Conservation (phyloP, 495 filamentous ascomycete genomes). For the Podospora pseudoanserina region DNA sequence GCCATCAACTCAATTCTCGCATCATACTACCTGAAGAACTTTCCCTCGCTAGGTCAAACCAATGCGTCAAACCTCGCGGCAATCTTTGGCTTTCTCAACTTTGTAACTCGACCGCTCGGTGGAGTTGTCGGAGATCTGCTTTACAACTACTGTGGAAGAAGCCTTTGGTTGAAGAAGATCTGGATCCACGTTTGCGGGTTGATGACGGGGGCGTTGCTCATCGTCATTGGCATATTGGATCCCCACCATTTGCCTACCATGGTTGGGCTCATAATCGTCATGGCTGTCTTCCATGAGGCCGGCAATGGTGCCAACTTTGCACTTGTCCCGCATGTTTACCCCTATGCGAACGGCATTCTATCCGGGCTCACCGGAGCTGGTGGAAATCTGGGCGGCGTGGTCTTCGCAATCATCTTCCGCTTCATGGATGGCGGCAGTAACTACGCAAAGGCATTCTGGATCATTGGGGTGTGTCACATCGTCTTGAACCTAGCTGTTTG, state of each 20-base stretch:
- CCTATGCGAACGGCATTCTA: conserved; percentile 63
- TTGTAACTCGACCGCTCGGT: conserved; percentile 69
- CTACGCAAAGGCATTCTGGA: conserved; percentile 71
- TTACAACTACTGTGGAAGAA: conserved; percentile 55
- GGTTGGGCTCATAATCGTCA: conserved; percentile 68
- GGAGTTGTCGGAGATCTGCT: conserved; percentile 71
- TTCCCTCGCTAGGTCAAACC: conserved; percentile 70
- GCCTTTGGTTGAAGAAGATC: conserved; percentile 72
- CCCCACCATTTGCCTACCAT: conserved; percentile 58
- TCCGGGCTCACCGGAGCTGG: conserved; percentile 72
- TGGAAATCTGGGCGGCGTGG: conserved; percentile 81
- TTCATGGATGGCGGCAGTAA: conserved; percentile 57
- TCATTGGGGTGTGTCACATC: conserved; percentile 69
- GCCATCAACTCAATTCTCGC: conserved; percentile 81
- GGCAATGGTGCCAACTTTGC: conserved; percentile 85
- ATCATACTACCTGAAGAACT: conserved; percentile 74
- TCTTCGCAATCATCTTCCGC: conserved; percentile 83
- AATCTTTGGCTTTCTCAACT: conserved; percentile 88
- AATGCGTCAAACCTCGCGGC: conserved; percentile 72
- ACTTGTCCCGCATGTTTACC: conserved; percentile 79
- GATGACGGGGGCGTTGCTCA: conserved; percentile 60
- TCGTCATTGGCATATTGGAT: conserved; percentile 67
- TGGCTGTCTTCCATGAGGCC: conserved; percentile 80
- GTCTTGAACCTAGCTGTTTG: conserved; percentile 58
- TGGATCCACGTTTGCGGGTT: conserved; percentile 62